A percentile compares a stretch with the other conserved stretches of the same genome.
phyloP scores from a whole-genome alignment of 306 rosid species.

The Hylodesmum podocarpum region DNA sequence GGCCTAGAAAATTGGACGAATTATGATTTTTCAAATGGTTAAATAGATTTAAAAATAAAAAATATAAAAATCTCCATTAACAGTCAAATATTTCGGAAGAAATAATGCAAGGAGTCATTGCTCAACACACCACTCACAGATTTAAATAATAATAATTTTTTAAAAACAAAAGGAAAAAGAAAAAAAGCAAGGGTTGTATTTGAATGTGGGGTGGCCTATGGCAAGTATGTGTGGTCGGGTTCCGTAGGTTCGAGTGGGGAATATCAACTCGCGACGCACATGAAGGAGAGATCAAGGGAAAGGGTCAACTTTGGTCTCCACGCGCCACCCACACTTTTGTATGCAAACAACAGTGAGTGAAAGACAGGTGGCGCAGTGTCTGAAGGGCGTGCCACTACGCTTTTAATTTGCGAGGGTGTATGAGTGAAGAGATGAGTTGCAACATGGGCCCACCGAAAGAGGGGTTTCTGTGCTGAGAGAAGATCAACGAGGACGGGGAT shows the following conservation, averaged over 20 bases:
- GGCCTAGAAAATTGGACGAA: not conserved
- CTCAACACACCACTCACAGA: not conserved
- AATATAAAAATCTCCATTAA: not conserved
- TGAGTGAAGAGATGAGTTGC: not conserved
- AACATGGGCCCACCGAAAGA: constrained; percentile 28
- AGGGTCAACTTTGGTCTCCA: constrained; percentile 44
- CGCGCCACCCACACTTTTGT: constrained; percentile 19
- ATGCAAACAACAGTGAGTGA: not conserved
- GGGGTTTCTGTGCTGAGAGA: constrained; percentile 31
- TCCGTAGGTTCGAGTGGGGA: constrained; percentile 37
- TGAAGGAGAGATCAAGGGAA: constrained; percentile 39
- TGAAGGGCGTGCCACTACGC: not conserved
- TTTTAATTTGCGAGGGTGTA: rapidly evolving
- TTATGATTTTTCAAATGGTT: not conserved
- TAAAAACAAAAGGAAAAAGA: not conserved
- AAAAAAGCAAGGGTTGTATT: not conserved
- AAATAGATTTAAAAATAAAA: not conserved
- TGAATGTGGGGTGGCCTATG: constrained; percentile 4
- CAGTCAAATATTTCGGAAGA: not conserved
- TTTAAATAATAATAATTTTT: not conserved
- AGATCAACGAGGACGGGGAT: constrained; percentile 44
- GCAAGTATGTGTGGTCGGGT: constrained; percentile 13
- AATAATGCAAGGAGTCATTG: not conserved
- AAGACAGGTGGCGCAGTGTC: not conserved
- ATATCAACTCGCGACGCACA: constrained; percentile 27